A percentile compares a stretch with the other conserved stretches of the same genome.
Conservation (phyloP, 306 rosid species). For the Fragaria iinumae region DNA sequence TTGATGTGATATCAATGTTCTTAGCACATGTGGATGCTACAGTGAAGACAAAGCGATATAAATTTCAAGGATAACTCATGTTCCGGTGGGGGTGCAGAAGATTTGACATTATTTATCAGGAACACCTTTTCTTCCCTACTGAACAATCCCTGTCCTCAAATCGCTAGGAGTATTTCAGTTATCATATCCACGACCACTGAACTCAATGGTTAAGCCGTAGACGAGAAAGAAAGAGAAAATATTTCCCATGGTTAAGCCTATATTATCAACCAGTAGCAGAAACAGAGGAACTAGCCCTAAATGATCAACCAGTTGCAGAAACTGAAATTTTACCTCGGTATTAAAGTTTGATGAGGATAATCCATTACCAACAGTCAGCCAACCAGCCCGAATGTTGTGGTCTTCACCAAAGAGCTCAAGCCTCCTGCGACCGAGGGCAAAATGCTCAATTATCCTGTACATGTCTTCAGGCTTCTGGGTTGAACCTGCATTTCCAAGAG, state of each 20-base stretch:
- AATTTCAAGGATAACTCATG: not conserved
- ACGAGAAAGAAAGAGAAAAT: not conserved
- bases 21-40: not conserved
- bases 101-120: not conserved
- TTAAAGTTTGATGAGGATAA: constrained; percentile 82
- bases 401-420: constrained; percentile 98
- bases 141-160: not conserved
- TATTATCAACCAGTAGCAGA: not conserved
- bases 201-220: not conserved
- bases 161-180: not conserved
- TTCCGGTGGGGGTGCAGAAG: not conserved
- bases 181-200: not conserved
- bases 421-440: constrained; percentile 98
- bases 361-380: constrained; percentile 87
- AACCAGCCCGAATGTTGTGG: constrained; percentile 93
- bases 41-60: not conserved
- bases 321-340: constrained; percentile 57
- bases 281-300: not conserved
- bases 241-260: not conserved
- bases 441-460: constrained; percentile 98
- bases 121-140: not conserved
- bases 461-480: constrained; percentile 98
- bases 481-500: constrained; percentile 62
- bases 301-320: constrained; percentile 8
- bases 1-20: not conserved